phyloP scores from a whole-genome alignment of 129 eudicot genomes.

The Pseudognaphalium luteoalbum region DNA sequence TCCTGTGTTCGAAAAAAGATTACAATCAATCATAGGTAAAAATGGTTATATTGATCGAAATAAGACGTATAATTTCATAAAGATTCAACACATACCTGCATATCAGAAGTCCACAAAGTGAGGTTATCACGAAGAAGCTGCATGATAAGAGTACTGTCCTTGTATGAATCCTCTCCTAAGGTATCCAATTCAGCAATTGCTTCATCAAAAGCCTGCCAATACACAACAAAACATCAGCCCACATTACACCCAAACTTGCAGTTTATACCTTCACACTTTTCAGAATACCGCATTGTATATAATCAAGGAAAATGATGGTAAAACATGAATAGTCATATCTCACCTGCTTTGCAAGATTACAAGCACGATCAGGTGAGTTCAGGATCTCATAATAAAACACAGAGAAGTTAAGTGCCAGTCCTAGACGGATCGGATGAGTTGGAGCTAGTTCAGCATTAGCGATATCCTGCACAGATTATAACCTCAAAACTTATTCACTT shows the following conservation, averaged over 20 bases:
- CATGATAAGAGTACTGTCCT: conserved; percentile 43
- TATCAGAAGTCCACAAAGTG: conserved; percentile 40
- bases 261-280: not conserved
- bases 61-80: not conserved
- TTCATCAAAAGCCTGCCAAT: conserved; percentile 39
- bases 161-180: conserved; percentile 41
- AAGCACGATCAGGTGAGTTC: conserved; percentile 84
- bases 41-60: not conserved
- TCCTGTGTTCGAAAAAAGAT: conserved; percentile 42
- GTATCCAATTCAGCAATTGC: conserved; percentile 46
- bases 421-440: conserved; percentile 80
- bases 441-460: conserved; percentile 75
- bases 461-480: conserved; percentile 53
- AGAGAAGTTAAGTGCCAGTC: conserved; percentile 82
- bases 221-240: not conserved
- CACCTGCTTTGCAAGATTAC: conserved; percentile 88
- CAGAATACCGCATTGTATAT: not conserved
- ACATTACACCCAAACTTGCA: not conserved
- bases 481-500: not conserved
- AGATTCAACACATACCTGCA: conserved; percentile 29
- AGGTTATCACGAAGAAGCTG: conserved; percentile 44
- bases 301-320: not conserved
- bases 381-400: conserved; percentile 84
- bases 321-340: conserved; percentile 5
- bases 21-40: conserved; percentile 2